Base-by-base conservation (phyloP, 768 basidiomycete species). In the Lactarius sp. region DNA sequence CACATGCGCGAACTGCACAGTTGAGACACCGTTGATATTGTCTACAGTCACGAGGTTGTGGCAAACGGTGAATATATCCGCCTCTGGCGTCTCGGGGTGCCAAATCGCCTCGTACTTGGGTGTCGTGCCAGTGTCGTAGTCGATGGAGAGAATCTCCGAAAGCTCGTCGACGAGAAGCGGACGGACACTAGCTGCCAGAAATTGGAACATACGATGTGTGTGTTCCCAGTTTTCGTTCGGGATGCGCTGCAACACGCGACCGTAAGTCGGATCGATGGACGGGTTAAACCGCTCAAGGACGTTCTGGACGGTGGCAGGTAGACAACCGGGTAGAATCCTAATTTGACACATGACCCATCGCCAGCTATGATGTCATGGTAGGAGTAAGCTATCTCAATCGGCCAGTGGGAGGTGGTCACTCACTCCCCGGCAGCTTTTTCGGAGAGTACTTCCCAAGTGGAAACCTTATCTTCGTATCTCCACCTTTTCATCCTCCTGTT, bases 261-360 rank as follows among this genome's bases (percentile, higher is more conserved):
- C 67, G 41, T 73, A 73, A 9, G 67, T 69, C 10, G 33, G 49
- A 14, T 70, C 53, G 34, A 69, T 44, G 4, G 61, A 62, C 20
- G 22, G 62, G 1, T 68, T 68, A 47, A 73, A 58, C 27, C 41
- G 51, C 16, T 62, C 55, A 9, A 73, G 60, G 6, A 66, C 61
- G 12, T 65, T 56, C 34, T 58, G 41, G 34, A 73, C 49, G n/a
- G 62, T 60, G 0, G 44, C 53, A 33, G 56, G 46, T 31, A 54
- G 58, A 50, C 70, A 72, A 2, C 57, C 27, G 3, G 52, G 54
- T 4, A 73, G 56, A 49, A 59, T 52, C 20, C 61, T 65, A 20
- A 73, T 36, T 51, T 73, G 72, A 36, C 66, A 71, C 3, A 59
- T 16, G 18, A 72, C 67, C 63, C 69, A 71, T 4, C 68, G 66